Base-by-base conservation (phyloP, 495 filamentous ascomycete genomes). In the Aspergillus heteromorphus region DNA sequence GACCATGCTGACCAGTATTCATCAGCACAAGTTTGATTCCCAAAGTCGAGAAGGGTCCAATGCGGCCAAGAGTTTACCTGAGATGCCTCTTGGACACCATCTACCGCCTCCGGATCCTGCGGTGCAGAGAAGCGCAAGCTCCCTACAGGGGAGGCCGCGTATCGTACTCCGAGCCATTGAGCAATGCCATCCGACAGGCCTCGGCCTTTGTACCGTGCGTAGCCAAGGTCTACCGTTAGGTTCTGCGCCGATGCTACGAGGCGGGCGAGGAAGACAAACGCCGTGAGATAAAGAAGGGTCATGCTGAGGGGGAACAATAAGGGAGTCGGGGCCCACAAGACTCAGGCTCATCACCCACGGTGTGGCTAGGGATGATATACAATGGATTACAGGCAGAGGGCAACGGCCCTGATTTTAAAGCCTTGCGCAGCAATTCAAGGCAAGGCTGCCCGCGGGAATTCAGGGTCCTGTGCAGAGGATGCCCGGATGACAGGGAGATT, bases 101-200 rank as follows among this genome's bases (percentile, higher is more conserved):
- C 31, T 11, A 64, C 63, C n/a, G 53, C 51, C 14, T 61, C 55
- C 5, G 84, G 83, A 58, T 84, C 78, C 36, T 77, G 67, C 13
- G 85, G 84, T 21, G 78, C 78, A 42, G 73, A 70, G 61, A 87
- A 88, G 11, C 85, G 77, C 56, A 87, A 64, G 9, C 73, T 55
- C 0, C 81, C 82, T 20, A 82, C 49, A 8, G 84, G 82, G 18
- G 83, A 66, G 16, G 82, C 79, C 25, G 83, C 85, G 70, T 76
- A 88, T 19, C 85, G 82, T 40, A 88, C 79, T 4, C 85, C 85
- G 8, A 85, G 71, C 83, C 83, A 88, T 63, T 84, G 76, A 0
- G 73, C 75, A 41, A 86, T 64, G 17, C 81, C 82, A 55, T 72
- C 74, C 2, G 61, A 51, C 6, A 67, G 53, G 2, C 59, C 57